Percentiles rank a stretch among this genome's conserved stretches.
phyloP scores from a whole-genome alignment of 2,329 filamentous ascomycete species.

The Helotiales sp. region DNA sequence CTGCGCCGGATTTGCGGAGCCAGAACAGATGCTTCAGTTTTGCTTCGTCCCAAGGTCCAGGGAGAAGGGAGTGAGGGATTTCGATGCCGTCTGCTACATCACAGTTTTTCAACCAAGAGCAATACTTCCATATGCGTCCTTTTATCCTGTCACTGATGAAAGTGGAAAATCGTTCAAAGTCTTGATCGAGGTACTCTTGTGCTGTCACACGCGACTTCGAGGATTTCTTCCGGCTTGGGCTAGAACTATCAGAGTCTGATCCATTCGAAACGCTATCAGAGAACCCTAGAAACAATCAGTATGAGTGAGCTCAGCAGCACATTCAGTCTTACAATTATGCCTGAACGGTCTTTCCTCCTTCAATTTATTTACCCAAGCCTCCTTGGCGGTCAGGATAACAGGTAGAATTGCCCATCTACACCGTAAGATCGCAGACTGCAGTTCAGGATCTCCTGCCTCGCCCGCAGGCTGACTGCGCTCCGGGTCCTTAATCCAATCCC shows the following conservation, averaged over 20 bases:
- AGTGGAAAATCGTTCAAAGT: conserved; percentile 20
- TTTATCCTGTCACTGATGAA: conserved; percentile 6
- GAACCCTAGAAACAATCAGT: neutral
- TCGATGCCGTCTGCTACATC: conserved; percentile 21
- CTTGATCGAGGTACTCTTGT: conserved; percentile 15
- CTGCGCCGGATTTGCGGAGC: conserved; percentile 29
- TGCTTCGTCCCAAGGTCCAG: conserved; percentile 32
- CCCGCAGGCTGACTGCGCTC: neutral
- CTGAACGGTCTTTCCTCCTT: conserved; percentile 6
- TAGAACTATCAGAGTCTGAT: neutral
- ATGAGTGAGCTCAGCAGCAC: too few species aligned
- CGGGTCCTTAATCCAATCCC: neutral
- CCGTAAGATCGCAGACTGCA: conserved; percentile 26
- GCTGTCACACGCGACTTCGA: conserved; percentile 2
- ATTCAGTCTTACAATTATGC: neutral
- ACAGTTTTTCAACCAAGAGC: conserved; percentile 3
- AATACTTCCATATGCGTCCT: neutral
- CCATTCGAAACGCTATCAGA: neutral
- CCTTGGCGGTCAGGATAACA: conserved; percentile 27
- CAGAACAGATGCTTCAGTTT: conserved; percentile 31
- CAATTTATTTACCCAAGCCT: conserved; percentile 24
- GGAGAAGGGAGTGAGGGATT: conserved; percentile 33
- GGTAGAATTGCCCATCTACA: conserved; percentile 32
- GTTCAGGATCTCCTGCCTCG: conserved; percentile 12
- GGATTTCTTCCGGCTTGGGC: neutral